phyloP scores from a whole-genome alignment of 2,329 filamentous ascomycete genomes.

The Fusarium illudens region DNA sequence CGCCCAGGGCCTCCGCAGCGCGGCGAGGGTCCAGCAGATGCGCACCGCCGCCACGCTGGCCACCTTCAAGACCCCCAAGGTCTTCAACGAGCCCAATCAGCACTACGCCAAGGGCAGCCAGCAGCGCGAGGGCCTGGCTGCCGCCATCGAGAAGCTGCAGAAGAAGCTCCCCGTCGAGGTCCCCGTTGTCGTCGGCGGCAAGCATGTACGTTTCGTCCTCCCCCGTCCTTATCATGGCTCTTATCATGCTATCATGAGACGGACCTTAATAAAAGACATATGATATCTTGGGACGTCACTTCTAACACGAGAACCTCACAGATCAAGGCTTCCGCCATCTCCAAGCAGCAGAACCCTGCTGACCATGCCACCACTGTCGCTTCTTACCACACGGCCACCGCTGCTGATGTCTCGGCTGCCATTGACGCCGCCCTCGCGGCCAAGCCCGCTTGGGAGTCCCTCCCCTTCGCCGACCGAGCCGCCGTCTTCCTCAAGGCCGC shows the following conservation, averaged over 20 bases:
- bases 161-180: slow-evolving; percentile 77
- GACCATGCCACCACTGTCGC: slow-evolving; percentile 81
- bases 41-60: slow-evolving; percentile 69
- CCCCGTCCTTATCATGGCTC: neutral
- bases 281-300: neutral
- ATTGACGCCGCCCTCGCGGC: slow-evolving; percentile 88
- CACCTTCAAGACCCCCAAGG: slow-evolving; percentile 84
- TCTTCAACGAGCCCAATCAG: slow-evolving; percentile 96
- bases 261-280: neutral
- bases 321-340: slow-evolving; percentile 72
- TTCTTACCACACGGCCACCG: slow-evolving; percentile 82
- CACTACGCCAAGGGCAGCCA: slow-evolving; percentile 86
- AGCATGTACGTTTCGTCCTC: slow-evolving; percentile 66
- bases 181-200: slow-evolving; percentile 83
- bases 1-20: slow-evolving; percentile 44
- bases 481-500: slow-evolving; percentile 96
- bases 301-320: slow-evolving; percentile 45
- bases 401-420: slow-evolving; percentile 77
- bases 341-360: slow-evolving; percentile 82
- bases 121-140: slow-evolving; percentile 78
- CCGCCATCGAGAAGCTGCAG: slow-evolving; percentile 75
- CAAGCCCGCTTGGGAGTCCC: slow-evolving; percentile 83
- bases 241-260: neutral
- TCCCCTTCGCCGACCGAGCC: slow-evolving; percentile 90
- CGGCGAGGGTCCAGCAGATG: slow-evolving; percentile 43